Evolutionary conservation across 2,329 filamentous ascomycete species (phyloP), one percentile per base, ranked within the genome.

Genomic region (Stagonosporopsis tanaceti): DNA sequence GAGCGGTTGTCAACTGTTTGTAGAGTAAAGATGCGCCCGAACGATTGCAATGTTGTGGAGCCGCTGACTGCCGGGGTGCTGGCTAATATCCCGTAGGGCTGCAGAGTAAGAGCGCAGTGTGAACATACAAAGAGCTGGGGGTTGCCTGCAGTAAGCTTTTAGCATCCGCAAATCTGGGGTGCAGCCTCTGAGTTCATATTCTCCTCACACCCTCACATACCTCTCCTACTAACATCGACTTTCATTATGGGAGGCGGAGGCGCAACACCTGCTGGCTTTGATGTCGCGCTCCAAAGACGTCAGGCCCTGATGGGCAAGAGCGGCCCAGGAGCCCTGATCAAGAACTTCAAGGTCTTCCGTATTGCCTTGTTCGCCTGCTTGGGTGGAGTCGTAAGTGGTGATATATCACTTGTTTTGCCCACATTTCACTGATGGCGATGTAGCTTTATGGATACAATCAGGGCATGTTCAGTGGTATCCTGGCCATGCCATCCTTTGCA

Each of bases 401-500:
- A 34, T n/a, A 14, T 14, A 4, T 1, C 4, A n/a, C 32, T n/a
- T 34, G 1, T 34, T 4, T n/a, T n/a, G 32, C 12, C 15, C 3
- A 34, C 32, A 34, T 8, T 9, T 12, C 12, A 22, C 20, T 39
- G 37, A 39, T 15, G 11, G 9, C n/a, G 3, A 39, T 22, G 14
- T 12, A 39, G 37, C 77, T 84, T 27, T 87, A 90, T 71, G 88
- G 90, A 20, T 92, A 91, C 77, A 91, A 92, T 69, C 88, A 91
- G 56, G 90, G 89, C 64, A 88, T 91, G 76, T 91, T 91, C 76
- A 86, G 85, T n/a, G 89, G 89, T 24, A 85, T 93, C 22, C 66
- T 86, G 52, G 80, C 78, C 22, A 83, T 84, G 81, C 67, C 71
- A 4, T 76, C 78, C 1, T 84, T 83, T 60, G 75, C 76, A 38